phyloP scores from a whole-genome alignment of 495 filamentous ascomycete species.

The Friedmanniomyces endolithicus region DNA sequence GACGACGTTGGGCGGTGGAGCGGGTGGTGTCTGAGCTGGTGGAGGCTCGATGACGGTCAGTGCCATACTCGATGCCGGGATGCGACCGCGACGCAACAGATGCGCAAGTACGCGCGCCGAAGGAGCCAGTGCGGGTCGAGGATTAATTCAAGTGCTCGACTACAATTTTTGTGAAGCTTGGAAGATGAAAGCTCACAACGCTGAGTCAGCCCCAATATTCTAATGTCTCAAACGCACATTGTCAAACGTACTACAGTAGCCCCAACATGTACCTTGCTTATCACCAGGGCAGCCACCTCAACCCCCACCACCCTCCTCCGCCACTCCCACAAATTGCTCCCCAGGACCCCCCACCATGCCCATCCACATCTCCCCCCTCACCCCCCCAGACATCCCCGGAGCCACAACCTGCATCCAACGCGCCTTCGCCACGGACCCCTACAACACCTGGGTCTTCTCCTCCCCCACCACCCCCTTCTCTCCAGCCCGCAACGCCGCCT shows the following conservation, averaged over 20 bases:
- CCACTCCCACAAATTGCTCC: too few species aligned
- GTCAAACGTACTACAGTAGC: too few species aligned
- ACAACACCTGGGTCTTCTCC: slow-evolving; percentile 43
- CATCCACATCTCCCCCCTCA: slow-evolving; percentile 43
- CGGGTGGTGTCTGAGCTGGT: slow-evolving; percentile 6
- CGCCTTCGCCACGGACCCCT: slow-evolving; percentile 55
- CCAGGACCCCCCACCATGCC: slow-evolving; percentile 33
- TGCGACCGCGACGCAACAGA: slow-evolving; percentile 43
- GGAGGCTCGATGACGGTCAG: slow-evolving; percentile 36
- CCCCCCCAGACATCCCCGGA: slow-evolving; percentile 46
- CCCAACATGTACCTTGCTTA: too few species aligned
- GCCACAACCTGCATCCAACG: slow-evolving; percentile 46
- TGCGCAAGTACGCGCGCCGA: slow-evolving; percentile 47
- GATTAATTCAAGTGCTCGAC: too few species aligned
- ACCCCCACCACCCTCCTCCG: too few species aligned
- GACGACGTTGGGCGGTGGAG: slow-evolving; percentile 40
- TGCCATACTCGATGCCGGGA: slow-evolving; percentile 41
- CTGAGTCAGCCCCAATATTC: too few species aligned
- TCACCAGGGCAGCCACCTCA: too few species aligned
- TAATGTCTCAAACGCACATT: too few species aligned
- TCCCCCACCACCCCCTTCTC: slow-evolving; percentile 41
- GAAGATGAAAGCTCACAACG: too few species aligned
- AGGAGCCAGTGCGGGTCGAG: slow-evolving; percentile 39
- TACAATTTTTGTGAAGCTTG: too few species aligned
- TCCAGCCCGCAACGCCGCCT: slow-evolving; percentile 45